Evolutionary conservation across 2,329 filamentous ascomycete genomes (phyloP).

Genomic region (Ascomycota sp.): DNA sequence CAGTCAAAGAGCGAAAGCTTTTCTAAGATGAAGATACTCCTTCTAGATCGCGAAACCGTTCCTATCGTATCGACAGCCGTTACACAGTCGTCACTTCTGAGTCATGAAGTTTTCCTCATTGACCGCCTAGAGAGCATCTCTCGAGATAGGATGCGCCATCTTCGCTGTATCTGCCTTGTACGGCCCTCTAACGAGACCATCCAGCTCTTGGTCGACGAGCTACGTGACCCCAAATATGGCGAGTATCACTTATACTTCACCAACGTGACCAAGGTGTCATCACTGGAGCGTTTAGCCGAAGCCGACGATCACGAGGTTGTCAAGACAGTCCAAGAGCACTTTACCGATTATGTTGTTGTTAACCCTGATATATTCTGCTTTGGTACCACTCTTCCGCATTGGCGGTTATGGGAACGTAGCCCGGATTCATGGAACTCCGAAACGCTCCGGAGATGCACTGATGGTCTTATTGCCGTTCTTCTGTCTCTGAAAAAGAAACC

Average conservation of each 20-base stretch:
- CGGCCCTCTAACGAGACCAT: slow-evolving; percentile 84
- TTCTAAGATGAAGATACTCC: slow-evolving; percentile 93
- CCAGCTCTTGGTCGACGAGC: slow-evolving; percentile 82
- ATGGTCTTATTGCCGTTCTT: slow-evolving; percentile 68
- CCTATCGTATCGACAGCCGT: slow-evolving; percentile 86
- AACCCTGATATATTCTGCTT: slow-evolving; percentile 86
- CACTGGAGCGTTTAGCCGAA: slow-evolving; percentile 81
- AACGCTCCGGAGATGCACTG: slow-evolving; percentile 65
- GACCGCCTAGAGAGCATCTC: slow-evolving; percentile 80
- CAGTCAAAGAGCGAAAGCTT: slow-evolving; percentile 47
- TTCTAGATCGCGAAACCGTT: slow-evolving; percentile 86
- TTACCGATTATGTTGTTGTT: slow-evolving; percentile 86
- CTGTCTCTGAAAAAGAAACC: slow-evolving; percentile 93
- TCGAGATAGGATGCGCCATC: slow-evolving; percentile 93
- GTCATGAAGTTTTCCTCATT: slow-evolving; percentile 93
- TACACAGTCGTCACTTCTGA: slow-evolving; percentile 84
- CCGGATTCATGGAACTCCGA: slow-evolving; percentile 86
- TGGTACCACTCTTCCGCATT: slow-evolving; percentile 48
- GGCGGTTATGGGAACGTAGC: slow-evolving; percentile 60
- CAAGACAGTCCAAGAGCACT: slow-evolving; percentile 82
- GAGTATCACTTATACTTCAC: slow-evolving; percentile 97
- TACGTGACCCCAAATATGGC: slow-evolving; percentile 89
- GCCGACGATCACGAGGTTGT: slow-evolving; percentile 96
- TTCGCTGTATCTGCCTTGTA: slow-evolving; percentile 82
- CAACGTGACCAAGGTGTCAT: slow-evolving; percentile 93